Evolutionary conservation across 2,329 filamentous ascomycete genomes (phyloP).

Genomic region (Cercospora zeina): DNA sequence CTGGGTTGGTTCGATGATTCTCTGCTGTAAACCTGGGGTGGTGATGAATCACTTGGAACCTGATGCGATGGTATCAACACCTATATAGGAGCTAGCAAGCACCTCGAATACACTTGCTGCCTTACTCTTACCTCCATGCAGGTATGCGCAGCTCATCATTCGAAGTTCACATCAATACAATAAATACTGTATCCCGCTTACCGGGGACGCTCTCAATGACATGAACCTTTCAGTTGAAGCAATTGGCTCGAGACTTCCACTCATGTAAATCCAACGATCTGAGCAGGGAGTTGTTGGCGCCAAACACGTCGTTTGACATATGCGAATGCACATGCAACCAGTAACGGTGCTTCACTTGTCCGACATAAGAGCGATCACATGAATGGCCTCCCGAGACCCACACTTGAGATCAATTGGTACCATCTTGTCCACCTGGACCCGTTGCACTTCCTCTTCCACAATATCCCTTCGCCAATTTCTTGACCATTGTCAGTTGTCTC

Average conservation of each 20-base stretch:
- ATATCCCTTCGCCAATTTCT: not conserved
- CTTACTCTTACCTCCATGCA: not conserved
- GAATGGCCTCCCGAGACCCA: not conserved
- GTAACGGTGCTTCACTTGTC: not conserved
- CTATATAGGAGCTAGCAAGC: slow-evolving; percentile 1
- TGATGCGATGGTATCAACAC: not conserved
- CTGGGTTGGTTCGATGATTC: slow-evolving; percentile 4
- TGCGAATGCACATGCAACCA: not conserved
- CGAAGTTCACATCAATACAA: too few species aligned
- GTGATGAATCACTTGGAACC: not conserved
- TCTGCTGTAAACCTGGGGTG: slow-evolving; percentile 3
- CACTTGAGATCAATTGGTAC: not conserved
- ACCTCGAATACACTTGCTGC: not conserved
- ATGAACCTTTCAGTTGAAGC: too few species aligned
- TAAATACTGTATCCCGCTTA: too few species aligned
- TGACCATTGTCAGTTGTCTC: not conserved
- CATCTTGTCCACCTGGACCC: not conserved
- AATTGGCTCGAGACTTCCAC: too few species aligned
- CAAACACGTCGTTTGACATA: not conserved
- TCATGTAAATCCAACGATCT: too few species aligned
- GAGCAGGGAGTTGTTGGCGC: too few species aligned
- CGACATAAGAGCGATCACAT: not conserved
- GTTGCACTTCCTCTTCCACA: not conserved
- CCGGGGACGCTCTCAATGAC: too few species aligned
- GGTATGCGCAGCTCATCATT: too few species aligned